Conservation (phyloP, 164 flowering plant species). For the Vitis cinerea region DNA sequence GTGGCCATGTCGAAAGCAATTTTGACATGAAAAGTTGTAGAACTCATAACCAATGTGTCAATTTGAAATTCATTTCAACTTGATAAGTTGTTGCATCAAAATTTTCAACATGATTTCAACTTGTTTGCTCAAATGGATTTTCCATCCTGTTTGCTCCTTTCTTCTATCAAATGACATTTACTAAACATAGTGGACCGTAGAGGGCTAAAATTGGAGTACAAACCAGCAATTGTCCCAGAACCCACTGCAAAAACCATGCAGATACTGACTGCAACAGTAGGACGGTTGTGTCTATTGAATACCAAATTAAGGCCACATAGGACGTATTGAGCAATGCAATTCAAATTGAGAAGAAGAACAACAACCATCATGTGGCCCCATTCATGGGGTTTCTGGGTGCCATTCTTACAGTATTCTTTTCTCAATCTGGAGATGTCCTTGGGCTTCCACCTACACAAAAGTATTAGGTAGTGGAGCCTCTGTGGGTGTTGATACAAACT, state of each 20-base stretch:
- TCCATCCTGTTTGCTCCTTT: no score
- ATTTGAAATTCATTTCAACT: no score
- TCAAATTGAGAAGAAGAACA: conserved; percentile 65
- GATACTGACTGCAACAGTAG: conserved; percentile 73
- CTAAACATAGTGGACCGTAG: conserved; percentile 39
- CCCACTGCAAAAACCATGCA: conserved; percentile 71
- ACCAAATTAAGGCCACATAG: conserved; percentile 62
- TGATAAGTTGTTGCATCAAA: no score
- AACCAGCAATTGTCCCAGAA: conserved; percentile 77
- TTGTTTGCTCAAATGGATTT: no score
- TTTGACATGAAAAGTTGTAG: no score
- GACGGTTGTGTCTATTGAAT: conserved; percentile 73
- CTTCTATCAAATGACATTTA: no score
- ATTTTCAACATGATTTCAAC: no score
- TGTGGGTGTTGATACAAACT: conserved; percentile 83
- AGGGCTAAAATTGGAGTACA: conserved; percentile 68
- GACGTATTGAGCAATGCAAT: conserved; percentile 87
- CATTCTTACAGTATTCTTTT: conserved; percentile 79
- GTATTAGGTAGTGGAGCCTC: conserved; percentile 60
- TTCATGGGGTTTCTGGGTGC: conserved; percentile 87
- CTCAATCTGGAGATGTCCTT: conserved; percentile 65
- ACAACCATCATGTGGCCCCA: conserved; percentile 95
- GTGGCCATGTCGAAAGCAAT: no score
- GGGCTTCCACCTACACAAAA: conserved; percentile 69
- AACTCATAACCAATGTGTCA: no score